phyloP scores from a whole-genome alignment of 2,329 filamentous ascomycete genomes.

The Ascocoryne sarcoides region DNA sequence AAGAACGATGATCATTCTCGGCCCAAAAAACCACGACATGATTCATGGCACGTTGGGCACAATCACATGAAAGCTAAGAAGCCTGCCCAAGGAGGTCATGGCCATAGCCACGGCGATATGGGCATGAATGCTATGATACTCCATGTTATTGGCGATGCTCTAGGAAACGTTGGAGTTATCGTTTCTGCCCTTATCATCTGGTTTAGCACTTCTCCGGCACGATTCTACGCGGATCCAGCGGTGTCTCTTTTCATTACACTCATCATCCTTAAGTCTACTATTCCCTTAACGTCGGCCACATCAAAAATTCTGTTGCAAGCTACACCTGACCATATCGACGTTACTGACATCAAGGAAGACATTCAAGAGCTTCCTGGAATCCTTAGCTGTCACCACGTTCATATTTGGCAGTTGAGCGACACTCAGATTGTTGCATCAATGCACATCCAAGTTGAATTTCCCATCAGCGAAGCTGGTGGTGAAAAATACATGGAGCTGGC shows the following conservation, averaged over 20 bases:
- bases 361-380: conserved; percentile 80
- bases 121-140: conserved; percentile 86
- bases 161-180: conserved; percentile 83
- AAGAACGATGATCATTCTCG: conserved; percentile 7
- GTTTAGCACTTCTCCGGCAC: conserved; percentile 73
- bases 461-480: conserved; percentile 71
- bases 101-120: conserved; percentile 78
- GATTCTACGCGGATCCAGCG: conserved; percentile 80
- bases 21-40: conserved; percentile 12
- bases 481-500: conserved; percentile 87
- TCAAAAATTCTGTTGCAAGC: conserved; percentile 89
- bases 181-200: conserved; percentile 80
- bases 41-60: conserved; percentile 56
- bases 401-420: conserved; percentile 96
- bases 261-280: conserved; percentile 63
- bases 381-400: conserved; percentile 85
- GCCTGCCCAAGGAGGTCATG: conserved; percentile 47
- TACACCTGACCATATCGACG: conserved; percentile 77
- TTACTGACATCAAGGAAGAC: conserved; percentile 87
- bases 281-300: conserved; percentile 71
- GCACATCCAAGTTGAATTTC: conserved; percentile 86
- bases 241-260: conserved; percentile 92
- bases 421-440: conserved; percentile 89
- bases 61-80: conserved; percentile 72
- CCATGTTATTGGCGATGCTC: conserved; percentile 71